phyloP scores from a whole-genome alignment of 2,329 filamentous ascomycete genomes.

The Lasiodiplodia theobromae region DNA sequence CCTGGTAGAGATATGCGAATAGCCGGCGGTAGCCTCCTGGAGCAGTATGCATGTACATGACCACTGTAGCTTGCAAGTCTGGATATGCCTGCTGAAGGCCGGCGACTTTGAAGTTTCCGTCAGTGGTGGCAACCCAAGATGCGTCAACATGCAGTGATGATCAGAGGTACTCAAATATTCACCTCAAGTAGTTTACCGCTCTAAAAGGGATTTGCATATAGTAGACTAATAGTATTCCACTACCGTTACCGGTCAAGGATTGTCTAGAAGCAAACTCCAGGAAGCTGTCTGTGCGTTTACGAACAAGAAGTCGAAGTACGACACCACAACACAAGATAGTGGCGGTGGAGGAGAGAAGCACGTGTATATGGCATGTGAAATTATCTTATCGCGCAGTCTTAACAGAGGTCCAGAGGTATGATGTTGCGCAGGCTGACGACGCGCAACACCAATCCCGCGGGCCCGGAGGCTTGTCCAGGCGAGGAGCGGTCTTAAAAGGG shows the following conservation, averaged over 20 bases:
- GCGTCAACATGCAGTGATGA: background rate
- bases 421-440: background rate
- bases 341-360: background rate
- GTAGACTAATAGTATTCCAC: background rate
- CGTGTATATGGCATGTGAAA: background rate
- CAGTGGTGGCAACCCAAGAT: background rate
- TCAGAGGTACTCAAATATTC: background rate
- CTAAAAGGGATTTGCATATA: background rate
- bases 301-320: background rate
- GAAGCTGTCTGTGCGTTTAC: background rate
- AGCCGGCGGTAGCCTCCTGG: no score
- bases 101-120: background rate
- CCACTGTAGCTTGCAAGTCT: background rate
- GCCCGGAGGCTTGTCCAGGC: background rate
- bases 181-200: background rate
- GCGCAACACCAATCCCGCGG: background rate
- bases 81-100: no score
- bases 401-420: background rate
- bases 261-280: background rate
- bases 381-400: background rate
- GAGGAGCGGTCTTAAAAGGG: background rate
- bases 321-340: background rate
- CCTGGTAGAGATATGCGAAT: background rate
- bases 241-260: background rate
- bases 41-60: background rate